Evolutionary conservation across 306 rosid species (phyloP).

Genomic region (Chamaecrista fasciculata): DNA sequence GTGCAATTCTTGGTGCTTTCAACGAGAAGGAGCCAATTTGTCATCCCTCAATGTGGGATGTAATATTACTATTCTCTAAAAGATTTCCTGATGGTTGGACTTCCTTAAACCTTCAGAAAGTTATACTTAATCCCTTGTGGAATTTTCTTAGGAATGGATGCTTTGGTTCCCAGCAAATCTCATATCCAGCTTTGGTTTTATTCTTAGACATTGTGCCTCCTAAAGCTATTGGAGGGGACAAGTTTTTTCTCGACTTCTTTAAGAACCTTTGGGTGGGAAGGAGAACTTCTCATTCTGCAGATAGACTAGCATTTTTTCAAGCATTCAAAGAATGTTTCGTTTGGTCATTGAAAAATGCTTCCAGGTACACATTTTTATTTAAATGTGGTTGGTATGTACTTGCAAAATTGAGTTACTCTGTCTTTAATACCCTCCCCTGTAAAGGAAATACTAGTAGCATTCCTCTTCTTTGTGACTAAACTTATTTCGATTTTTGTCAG

Average conservation of each 20-base stretch:
- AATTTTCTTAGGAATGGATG: slow-evolving; percentile 87
- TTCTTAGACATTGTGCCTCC: slow-evolving; percentile 74
- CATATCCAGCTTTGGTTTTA: slow-evolving; percentile 78
- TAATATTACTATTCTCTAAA: slow-evolving; percentile 73
- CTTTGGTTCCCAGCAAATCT: slow-evolving; percentile 83
- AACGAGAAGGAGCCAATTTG: slow-evolving; percentile 83
- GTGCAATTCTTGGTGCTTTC: slow-evolving; percentile 78
- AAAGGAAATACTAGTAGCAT: slow-evolving; percentile 1
- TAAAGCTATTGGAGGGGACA: slow-evolving; percentile 61
- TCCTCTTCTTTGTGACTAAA: slow-evolving; percentile 25
- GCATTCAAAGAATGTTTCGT: slow-evolving; percentile 85
- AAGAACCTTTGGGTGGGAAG: slow-evolving; percentile 84
- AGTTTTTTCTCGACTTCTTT: slow-evolving; percentile 71
- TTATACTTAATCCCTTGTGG: slow-evolving; percentile 69
- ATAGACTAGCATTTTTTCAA: slow-evolving; percentile 63
- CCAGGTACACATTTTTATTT: slow-evolving; percentile 57
- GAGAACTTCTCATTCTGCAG: slow-evolving; percentile 51
- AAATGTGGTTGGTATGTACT: slow-evolving; percentile 2
- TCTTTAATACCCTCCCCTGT: not conserved
- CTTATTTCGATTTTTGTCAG: slow-evolving; percentile 47
- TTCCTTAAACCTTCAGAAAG: slow-evolving; percentile 73
- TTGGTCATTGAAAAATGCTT: slow-evolving; percentile 74
- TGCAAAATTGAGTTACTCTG: slow-evolving; percentile 20
- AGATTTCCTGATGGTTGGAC: slow-evolving; percentile 77
- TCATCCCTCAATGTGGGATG: slow-evolving; percentile 94